These are phyloP conservation scores for Gliomastix tumulicola DNA, from an alignment of 2,329 filamentous ascomycete species.

Conservation along the genomic window DNA sequence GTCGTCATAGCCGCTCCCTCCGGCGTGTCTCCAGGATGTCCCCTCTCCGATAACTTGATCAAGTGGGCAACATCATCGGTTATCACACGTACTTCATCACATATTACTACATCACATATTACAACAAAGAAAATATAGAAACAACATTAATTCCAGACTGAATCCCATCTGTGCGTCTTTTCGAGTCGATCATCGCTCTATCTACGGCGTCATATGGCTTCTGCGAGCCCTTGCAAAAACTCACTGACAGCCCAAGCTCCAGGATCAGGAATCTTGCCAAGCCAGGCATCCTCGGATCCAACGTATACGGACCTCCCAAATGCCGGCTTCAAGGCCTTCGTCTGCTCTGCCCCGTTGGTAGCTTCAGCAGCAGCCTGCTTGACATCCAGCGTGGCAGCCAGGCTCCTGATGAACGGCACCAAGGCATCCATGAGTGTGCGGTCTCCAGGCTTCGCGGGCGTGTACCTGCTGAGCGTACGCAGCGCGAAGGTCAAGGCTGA, in stretches of 20 bases:
- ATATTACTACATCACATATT: too few relatives aligned
- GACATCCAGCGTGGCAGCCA: slow-evolving; percentile 37
- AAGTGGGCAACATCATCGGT: too few relatives aligned
- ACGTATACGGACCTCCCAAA: not conserved
- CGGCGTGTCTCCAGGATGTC: too few relatives aligned
- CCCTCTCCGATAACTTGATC: too few relatives aligned
- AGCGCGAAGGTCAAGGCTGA: slow-evolving; percentile 29
- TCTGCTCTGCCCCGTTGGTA: not conserved
- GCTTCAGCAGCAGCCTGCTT: not conserved
- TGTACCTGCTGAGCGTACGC: slow-evolving; percentile 50
- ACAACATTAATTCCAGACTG: too few relatives aligned
- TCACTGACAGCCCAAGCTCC: not conserved
- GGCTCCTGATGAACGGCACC: not conserved
- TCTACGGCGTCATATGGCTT: too few relatives aligned
- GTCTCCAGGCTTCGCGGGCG: not conserved
- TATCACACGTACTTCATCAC: too few relatives aligned
- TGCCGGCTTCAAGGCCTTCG: slow-evolving; percentile 23
- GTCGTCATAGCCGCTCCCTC: too few relatives aligned
- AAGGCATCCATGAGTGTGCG: slow-evolving; percentile 2
- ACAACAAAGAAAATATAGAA: too few relatives aligned
- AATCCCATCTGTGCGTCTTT: too few relatives aligned
- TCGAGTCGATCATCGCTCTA: too few relatives aligned
- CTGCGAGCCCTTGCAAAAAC: not conserved
- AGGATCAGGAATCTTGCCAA: not conserved
- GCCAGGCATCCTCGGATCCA: not conserved